These are phyloP conservation scores for Talaromyces piceae DNA, from an alignment of 2,329 filamentous ascomycete species.

Conservation along the genomic window DNA sequence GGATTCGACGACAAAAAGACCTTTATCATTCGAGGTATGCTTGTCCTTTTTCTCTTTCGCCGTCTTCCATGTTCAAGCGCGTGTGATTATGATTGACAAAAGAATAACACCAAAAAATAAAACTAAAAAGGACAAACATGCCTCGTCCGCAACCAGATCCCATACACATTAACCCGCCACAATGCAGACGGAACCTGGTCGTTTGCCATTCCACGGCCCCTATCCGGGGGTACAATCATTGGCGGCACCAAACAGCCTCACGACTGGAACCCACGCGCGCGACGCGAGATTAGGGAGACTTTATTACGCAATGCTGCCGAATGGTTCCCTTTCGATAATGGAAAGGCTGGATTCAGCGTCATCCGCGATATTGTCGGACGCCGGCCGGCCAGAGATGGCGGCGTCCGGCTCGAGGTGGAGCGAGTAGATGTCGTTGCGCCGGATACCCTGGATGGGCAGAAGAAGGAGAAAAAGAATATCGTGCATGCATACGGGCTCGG, in stretches of 20 bases:
- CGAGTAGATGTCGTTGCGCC: constrained; percentile 16
- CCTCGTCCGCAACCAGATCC: constrained; percentile 40
- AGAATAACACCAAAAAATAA: neutral
- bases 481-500: constrained; percentile 55
- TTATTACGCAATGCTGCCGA: constrained; percentile 41
- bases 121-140: constrained; percentile 36
- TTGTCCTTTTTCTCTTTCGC: neutral
- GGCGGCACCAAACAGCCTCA: constrained; percentile 59
- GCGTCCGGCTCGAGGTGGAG: constrained; percentile 49
- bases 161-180: constrained; percentile 51
- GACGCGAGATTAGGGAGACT: constrained; percentile 37
- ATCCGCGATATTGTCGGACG: constrained; percentile 41
- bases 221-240: constrained; percentile 57
- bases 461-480: constrained; percentile 16
- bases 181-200: constrained; percentile 56
- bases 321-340: constrained; percentile 34
- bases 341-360: constrained; percentile 18
- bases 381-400: constrained; percentile 38
- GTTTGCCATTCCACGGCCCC: constrained; percentile 55
- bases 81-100: neutral
- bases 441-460: constrained; percentile 12
- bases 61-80: neutral
- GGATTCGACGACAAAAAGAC: constrained; percentile 37
- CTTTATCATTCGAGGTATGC: constrained; percentile 37
- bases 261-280: constrained; percentile 49